Evolutionary conservation across 1,284 basidiomycete genomes (phyloP), one percentile per base, ranked within the genome.

Genomic region (Fomitopsis pinicola): DNA sequence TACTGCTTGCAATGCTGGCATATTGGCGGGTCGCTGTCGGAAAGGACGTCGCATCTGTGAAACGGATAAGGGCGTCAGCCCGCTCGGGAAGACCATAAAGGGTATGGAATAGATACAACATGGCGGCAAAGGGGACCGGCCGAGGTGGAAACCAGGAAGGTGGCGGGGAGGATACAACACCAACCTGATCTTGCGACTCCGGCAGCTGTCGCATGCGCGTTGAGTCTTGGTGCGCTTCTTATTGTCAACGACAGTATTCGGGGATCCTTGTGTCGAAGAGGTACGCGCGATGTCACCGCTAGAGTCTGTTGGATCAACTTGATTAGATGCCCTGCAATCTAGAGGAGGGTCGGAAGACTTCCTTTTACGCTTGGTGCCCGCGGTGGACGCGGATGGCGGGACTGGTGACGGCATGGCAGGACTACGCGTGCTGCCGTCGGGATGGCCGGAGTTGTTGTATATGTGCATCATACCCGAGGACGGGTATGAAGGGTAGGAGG

Each of bases 181-280:
- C 65, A 72, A 86, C 81, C 91, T 82, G 68, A 98, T 98, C 84
- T 98, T 98, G 68, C 96, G 92, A 68, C 89, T 89, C 40, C 96
- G 86, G 76, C 94, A 96, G 64, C 89, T 91, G 74, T 96, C 94
- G 73, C 94, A 96, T 6, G 94, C 94, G 60, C 94, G 86, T 70
- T 91, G 89, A 2, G 93, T 95, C 78, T 96, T 96, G 50, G 91
- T 93, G 59, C 93, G 88, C 75, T 95, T 95, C 78, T 91, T 92
- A 66, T 80, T 74, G 68, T 92, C 90, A 61, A 77, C 75, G 28
- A 76, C 59, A 57, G 71, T 58, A 59, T 68, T 65, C 56, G 71
- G 66, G 60, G 71, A 48, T 64, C 62, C 42, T 57, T 72, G 59
- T 69, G 72, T 63, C 71, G 71, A 60, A 15, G 52, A 54, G 75